Evolutionary conservation across 2,329 filamentous ascomycete species (phyloP), one percentile per base, ranked within the genome.

Genomic region (Colletotrichum sp.): DNA sequence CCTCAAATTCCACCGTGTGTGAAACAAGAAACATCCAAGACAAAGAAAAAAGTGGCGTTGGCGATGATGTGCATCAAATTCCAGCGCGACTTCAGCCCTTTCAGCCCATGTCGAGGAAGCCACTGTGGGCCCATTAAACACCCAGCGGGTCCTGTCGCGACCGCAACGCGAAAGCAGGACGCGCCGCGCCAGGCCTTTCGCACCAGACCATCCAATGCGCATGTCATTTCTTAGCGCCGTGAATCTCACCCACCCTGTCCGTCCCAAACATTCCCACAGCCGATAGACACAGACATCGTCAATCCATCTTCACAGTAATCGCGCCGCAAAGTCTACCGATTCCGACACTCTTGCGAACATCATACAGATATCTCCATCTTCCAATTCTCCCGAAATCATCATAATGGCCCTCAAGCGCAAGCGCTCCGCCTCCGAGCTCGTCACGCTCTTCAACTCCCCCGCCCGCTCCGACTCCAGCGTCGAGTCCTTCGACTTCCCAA

Each of bases 381-480:
- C 2, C 32, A 43, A 16, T 3, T 6, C 21, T 18, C 9, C 30
- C 13, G 16, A 59, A 30, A 3, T 39, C 52, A 3, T 8, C 2
- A n/a, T 5, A 64, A 92, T 91, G 89, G 82, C 88, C 30, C 84
- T 92, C 80, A 93, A 93, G 82, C 91, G 92, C 83, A 93, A 93
- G 86, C 89, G 91, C 59, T 93, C 91, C 79, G 87, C 89, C 71
- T 90, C 90, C 26, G 90, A 92, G 81, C 85, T 92, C 67, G 83
- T 82, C 67, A 79, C 85, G 8, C 83, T 89, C 12, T 85, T 87
- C 59, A 86, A 84, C 75, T 85, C 86, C 64, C 82, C 86, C 26
- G 77, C 83, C 9, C 84, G 34, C 78, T 82, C 7, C 77, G 81
- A 81, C 67, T 83, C 85, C 59, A 79, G 82, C 66, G 79, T 84